Percentiles rank a stretch among this genome's conserved stretches.
Evolutionary conservation across 257 asterid species (phyloP).

Genomic region (Plectranthus barbatus): DNA sequence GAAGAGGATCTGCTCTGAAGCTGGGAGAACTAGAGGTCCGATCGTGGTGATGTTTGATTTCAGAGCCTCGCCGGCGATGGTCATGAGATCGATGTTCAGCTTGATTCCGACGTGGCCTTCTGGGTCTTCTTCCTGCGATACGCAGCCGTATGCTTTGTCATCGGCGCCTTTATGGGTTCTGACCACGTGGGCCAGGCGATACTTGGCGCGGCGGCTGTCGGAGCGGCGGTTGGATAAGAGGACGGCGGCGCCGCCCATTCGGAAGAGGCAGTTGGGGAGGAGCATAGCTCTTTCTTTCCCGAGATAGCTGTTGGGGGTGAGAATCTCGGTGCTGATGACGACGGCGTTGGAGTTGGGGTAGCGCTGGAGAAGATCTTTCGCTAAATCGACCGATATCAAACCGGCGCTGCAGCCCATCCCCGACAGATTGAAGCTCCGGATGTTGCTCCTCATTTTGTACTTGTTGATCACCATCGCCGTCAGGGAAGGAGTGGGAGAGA

Average conservation of each 20-base stretch:
- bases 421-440: conserved; percentile 48
- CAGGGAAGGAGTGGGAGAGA: conserved; percentile 50
- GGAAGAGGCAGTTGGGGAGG: too few relatives aligned
- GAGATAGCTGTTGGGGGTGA: too few relatives aligned
- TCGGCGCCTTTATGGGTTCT: conserved; percentile 48
- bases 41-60: too few relatives aligned
- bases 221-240: conserved; percentile 31
- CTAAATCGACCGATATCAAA: too few relatives aligned
- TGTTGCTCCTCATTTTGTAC: conserved; percentile 42
- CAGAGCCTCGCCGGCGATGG: conserved; percentile 52
- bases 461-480: conserved; percentile 57
- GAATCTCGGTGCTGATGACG: too few relatives aligned
- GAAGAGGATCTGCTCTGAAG: conserved; percentile 43
- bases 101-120: conserved; percentile 51
- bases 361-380: too few relatives aligned
- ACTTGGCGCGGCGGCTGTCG: conserved; percentile 40
- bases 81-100: conserved; percentile 45
- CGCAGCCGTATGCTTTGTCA: conserved; percentile 41
- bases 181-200: conserved; percentile 34
- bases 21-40: too few relatives aligned
- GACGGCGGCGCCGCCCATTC: conserved; percentile 36
- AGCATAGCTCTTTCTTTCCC: too few relatives aligned
- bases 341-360: too few relatives aligned
- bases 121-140: conserved; percentile 42
- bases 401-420: too few relatives aligned